phyloP scores from a whole-genome alignment of 768 basidiomycete genomes.

The Lactifluus hygrophoroides region DNA sequence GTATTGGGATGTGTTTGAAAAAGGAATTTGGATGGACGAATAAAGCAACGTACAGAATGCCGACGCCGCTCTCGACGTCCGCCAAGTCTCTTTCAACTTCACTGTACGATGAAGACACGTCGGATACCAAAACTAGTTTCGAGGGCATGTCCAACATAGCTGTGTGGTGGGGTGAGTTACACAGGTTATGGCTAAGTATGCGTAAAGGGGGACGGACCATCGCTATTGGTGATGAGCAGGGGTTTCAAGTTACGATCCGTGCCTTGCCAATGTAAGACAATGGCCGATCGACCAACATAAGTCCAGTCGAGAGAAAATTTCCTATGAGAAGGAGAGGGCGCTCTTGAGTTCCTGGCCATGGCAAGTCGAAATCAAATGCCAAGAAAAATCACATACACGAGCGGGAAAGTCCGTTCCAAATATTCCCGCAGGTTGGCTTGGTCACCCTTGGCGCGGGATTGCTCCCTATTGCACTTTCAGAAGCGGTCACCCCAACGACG shows the following conservation, averaged over 20 bases:
- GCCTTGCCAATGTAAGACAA: constrained; percentile 10
- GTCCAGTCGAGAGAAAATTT: background rate
- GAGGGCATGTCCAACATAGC: background rate
- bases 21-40: background rate
- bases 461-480: no score
- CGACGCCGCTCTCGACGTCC: background rate
- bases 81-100: background rate
- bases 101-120: background rate
- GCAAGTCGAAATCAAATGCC: background rate
- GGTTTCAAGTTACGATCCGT: background rate
- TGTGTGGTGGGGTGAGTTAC: background rate
- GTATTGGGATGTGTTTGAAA: background rate
- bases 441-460: background rate
- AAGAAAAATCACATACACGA: background rate
- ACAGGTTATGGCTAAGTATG: background rate
- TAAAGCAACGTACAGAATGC: background rate
- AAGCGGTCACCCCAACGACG: no score
- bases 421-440: background rate
- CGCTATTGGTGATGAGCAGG: constrained; percentile 1
- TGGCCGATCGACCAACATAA: background rate
- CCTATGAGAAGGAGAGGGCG: background rate
- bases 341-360: background rate
- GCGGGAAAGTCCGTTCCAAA: background rate
- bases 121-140: background rate
- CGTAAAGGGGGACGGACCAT: background rate